Evolutionary conservation across 495 filamentous ascomycete species (phyloP), one percentile per base, ranked within the genome.

Genomic region (Penicillium antarcticum): DNA sequence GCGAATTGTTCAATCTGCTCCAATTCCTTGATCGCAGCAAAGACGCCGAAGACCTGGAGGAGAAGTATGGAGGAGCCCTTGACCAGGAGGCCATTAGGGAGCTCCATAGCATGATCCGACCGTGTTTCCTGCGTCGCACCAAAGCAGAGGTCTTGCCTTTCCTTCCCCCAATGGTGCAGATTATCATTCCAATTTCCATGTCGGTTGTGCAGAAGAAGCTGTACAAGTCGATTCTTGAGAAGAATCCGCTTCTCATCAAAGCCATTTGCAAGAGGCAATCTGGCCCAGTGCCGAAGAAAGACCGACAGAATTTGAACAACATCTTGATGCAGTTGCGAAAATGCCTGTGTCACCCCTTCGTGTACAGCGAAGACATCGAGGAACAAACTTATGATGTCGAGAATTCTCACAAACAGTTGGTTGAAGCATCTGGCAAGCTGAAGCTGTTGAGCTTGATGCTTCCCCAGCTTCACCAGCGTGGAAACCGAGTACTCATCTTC

Each of bases 241-340:
- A 92, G 59, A 96, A 95, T 56, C 85, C 90, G 1, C 79, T 89
- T 14, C 77, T 97, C n/a, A 91, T 98, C 59, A 85, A 85, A 48
- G 83, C 92, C 0, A 89, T 99, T 21, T 88, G 96, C 61, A 77
- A 80, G 1, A 77, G 75, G 23, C 70, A 75, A n/a, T 76, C 81
- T 52, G 69, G 67, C 19, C 61, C 59, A 11, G 53, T 88, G 23
- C 87, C 86, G 53, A 71, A 80, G 14, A 70, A 70, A 3, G 94
- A 98, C 47, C 77, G 84, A 1, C 84, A 86, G 17, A 92, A 83
- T 48, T 63, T 99, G 43, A 94, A 83, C 71, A 99, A 97, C 57
- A 96, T 97, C 31, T 73, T 99, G 21, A 89, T 96, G 82, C 92
- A 97, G 65, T 80, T 99, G 11, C 86, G 94, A 2, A 97, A 97